Conservation (phyloP, 169 alveolate species). For the Eimeria maxima region DNA sequence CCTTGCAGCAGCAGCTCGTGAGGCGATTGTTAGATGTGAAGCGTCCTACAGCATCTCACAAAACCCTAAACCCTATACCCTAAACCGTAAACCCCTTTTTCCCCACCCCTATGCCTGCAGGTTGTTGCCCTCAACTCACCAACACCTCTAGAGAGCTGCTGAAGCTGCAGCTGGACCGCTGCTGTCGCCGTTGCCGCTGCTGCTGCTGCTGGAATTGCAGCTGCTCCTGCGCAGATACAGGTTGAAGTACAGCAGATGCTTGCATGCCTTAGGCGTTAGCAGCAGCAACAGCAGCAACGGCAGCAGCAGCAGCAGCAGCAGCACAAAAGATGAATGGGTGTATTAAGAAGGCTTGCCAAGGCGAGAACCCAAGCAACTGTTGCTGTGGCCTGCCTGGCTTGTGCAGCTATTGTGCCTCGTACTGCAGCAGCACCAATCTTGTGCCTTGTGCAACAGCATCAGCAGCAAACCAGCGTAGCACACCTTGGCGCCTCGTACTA, state of each 20-base stretch:
- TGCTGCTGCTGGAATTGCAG: not conserved
- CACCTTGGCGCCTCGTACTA: conserved; percentile 14
- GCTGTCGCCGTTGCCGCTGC: no score
- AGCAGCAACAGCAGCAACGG: no score
- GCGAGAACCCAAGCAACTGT: no score
- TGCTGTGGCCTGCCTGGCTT: no score
- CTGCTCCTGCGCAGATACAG: conserved; percentile 45
- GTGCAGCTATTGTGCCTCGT: not conserved
- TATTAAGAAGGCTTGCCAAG: no score
- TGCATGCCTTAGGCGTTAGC: not conserved
- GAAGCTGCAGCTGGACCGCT: not conserved
- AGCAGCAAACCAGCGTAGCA: not conserved
- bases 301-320: conserved; percentile 43
- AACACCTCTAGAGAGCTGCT: not conserved
- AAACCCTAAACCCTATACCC: conserved; percentile 38
- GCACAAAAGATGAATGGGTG: no score
- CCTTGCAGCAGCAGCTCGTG: not conserved
- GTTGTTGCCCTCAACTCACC: not conserved
- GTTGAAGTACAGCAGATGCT: not conserved
- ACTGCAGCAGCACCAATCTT: not conserved
- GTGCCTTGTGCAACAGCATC: not conserved
- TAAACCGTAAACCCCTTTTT: not conserved
- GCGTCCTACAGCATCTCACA: conserved; percentile 7
- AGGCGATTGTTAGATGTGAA: not conserved
- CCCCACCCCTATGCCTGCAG: no score